phyloP scores from a whole-genome alignment of 371 early-diverging fungal genomes.

The Mortierella sp. region DNA sequence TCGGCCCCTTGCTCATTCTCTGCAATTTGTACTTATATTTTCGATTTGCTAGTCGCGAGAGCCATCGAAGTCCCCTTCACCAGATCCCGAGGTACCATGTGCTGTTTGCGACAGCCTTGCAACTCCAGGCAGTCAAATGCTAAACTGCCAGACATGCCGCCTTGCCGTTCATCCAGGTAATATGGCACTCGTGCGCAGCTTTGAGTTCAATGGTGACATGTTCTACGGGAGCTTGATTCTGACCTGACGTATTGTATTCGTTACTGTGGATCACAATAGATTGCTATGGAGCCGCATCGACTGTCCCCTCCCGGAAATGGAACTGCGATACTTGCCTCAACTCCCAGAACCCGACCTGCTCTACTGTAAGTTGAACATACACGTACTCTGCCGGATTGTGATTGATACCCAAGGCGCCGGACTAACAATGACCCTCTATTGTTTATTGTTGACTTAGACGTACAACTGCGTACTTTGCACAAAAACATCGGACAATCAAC shows the following conservation, averaged over 20 bases:
- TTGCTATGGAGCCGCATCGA: constrained; percentile 62
- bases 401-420: too few species aligned
- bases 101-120: constrained; percentile 61
- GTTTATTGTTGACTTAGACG: constrained; percentile 34
- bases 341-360: constrained; percentile 66
- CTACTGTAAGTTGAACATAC: constrained; percentile 59
- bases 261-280: constrained; percentile 38
- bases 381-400: neutral
- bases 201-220: neutral
- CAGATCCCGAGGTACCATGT: constrained; percentile 60
- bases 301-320: constrained; percentile 59
- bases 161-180: constrained; percentile 74
- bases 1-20: too few species aligned
- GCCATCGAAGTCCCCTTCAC: constrained; percentile 40
- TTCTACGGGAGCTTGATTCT: too few species aligned
- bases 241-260: too few species aligned
- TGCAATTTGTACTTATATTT: neutral
- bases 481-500: constrained; percentile 43
- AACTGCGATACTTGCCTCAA: constrained; percentile 76
- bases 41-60: constrained; percentile 32
- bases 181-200: neutral
- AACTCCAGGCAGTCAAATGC: constrained; percentile 44
- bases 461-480: constrained; percentile 76
- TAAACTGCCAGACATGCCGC: constrained; percentile 72
- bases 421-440: neutral